Conservation (phyloP, 2,329 filamentous ascomycete species). For the Ceratocystis colombiana region DNA sequence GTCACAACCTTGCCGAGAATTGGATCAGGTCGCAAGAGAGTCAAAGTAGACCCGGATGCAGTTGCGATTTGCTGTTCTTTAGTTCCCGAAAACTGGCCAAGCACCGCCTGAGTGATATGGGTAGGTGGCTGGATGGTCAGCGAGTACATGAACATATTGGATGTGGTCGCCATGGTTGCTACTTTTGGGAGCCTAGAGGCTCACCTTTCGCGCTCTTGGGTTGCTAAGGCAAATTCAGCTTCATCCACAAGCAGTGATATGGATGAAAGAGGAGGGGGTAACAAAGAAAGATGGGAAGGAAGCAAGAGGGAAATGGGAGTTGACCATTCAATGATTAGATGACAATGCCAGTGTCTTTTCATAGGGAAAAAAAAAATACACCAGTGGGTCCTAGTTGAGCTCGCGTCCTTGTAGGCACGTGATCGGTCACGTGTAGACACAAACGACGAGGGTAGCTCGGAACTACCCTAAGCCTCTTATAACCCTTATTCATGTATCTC, state of each 20-base stretch:
- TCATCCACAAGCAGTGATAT: constrained; percentile 25
- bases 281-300: constrained; percentile 1
- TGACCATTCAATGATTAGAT: constrained; percentile 5
- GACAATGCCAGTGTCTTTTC: constrained; percentile 13
- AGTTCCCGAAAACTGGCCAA: constrained; percentile 90
- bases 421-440: not conserved
- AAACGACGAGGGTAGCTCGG: no score
- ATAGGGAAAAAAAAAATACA: constrained; percentile 17
- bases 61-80: constrained; percentile 97
- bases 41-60: constrained; percentile 79
- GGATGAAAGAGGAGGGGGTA: constrained; percentile 17
- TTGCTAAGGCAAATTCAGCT: constrained; percentile 22
- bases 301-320: not conserved
- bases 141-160: constrained; percentile 97
- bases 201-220: constrained; percentile 25
- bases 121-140: constrained; percentile 90
- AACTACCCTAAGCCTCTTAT: not conserved
- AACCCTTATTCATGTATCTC: not conserved
- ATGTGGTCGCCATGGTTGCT: constrained; percentile 82
- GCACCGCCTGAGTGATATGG: constrained; percentile 77
- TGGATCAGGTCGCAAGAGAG: constrained; percentile 76
- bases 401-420: constrained; percentile 9
- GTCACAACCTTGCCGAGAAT: constrained; percentile 77
- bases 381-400: constrained; percentile 18
- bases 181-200: constrained; percentile 29